These are phyloP conservation scores for Chaetomiaceae sp. DNA, from an alignment of 2,329 filamentous ascomycete species.

Conservation along the genomic window DNA sequence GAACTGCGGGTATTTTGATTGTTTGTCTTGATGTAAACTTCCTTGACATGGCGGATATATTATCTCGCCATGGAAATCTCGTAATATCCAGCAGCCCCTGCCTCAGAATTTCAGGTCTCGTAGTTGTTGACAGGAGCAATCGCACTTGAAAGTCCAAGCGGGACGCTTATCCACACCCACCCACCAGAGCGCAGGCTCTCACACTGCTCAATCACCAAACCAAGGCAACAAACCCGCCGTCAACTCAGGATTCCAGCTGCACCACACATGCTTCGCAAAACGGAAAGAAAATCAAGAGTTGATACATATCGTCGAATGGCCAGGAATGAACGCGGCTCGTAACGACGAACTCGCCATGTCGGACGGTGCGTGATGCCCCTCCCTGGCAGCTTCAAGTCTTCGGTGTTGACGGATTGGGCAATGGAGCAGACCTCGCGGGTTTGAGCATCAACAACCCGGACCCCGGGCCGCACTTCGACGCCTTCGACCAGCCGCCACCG, in stretches of 20 bases:
- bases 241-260: background rate
- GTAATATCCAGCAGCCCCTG: too few relatives aligned
- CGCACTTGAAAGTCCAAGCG: too few relatives aligned
- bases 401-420: background rate
- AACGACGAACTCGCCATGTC: constrained; percentile 8
- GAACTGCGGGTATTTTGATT: too few relatives aligned
- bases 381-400: background rate
- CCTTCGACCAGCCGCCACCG: constrained; percentile 27
- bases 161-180: background rate
- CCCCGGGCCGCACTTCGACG: constrained; percentile 20
- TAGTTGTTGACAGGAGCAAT: too few relatives aligned
- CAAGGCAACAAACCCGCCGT: background rate
- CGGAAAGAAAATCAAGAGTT: background rate
- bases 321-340: constrained; percentile 2
- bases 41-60: background rate
- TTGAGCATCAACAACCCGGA: constrained; percentile 25
- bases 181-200: background rate
- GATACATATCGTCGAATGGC: background rate
- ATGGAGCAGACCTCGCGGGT: constrained; percentile 16
- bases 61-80: background rate
- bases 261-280: background rate
- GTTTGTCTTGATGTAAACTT: too few relatives aligned
- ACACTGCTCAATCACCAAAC: background rate
- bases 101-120: too few relatives aligned
- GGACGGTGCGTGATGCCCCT: constrained; percentile 10